Evolutionary conservation across 768 basidiomycete species (phyloP).

Genomic region (Boletellus ananiceps): DNA sequence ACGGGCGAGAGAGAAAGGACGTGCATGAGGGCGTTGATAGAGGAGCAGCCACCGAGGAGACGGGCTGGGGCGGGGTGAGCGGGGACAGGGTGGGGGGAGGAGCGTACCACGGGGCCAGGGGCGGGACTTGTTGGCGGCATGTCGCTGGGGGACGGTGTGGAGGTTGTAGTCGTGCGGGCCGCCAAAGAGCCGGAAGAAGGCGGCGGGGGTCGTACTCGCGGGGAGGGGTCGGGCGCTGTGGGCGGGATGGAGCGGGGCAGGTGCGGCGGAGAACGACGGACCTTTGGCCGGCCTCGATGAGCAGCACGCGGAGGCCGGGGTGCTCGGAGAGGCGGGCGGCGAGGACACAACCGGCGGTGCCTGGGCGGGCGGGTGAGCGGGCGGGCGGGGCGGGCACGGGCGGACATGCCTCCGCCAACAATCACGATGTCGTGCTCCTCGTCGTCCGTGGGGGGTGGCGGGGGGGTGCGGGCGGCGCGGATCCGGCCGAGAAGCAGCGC

Average conservation of each 20-base stretch:
- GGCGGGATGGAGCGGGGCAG: not conserved
- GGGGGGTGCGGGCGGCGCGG: not conserved
- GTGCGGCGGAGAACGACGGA: slow-evolving; percentile 18
- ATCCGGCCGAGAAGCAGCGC: slow-evolving; percentile 1
- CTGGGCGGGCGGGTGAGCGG: slow-evolving; percentile 14
- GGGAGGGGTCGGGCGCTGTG: slow-evolving; percentile 42
- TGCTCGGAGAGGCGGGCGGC: slow-evolving; percentile 43
- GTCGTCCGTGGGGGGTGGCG: not conserved
- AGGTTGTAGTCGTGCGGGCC: slow-evolving; percentile 49
- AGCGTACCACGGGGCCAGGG: slow-evolving; percentile 64
- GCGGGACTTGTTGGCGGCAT: slow-evolving; percentile 42
- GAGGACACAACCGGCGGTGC: slow-evolving; percentile 43
- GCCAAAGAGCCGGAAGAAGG: slow-evolving; percentile 39
- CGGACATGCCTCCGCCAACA: slow-evolving; percentile 46
- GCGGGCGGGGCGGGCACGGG: not conserved
- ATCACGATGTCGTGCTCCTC: slow-evolving; percentile 49
- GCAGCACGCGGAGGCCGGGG: slow-evolving; percentile 32
- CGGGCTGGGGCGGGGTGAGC: slow-evolving; percentile 42
- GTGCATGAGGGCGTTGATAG: slow-evolving; percentile 58
- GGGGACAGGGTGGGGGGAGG: not conserved
- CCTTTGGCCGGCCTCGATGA: slow-evolving; percentile 46
- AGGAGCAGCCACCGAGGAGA: slow-evolving; percentile 69
- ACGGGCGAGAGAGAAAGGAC: not conserved
- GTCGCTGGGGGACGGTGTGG: slow-evolving; percentile 51
- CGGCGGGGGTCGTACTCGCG: slow-evolving; percentile 42